Base-by-base conservation (phyloP, 2,329 filamentous ascomycete genomes). In the Didymellaceae sp. region DNA sequence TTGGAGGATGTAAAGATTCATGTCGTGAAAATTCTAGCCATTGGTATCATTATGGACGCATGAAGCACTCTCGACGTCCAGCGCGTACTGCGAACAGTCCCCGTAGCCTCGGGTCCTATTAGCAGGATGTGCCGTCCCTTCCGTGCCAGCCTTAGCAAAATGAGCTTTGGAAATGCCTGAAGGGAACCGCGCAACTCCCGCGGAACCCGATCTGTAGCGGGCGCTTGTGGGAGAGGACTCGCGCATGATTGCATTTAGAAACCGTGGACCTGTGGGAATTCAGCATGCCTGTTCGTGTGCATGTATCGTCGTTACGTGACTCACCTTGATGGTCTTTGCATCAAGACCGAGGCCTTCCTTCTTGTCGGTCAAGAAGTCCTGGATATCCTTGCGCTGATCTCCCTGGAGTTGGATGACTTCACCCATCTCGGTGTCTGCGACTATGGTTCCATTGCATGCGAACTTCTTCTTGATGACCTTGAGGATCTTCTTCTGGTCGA, bases 401-500 rank as follows among this genome's bases (percentile, higher is more conserved):
- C 94, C 94, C 80, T 99, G 94, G 74, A 99, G 89, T 84, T 99
- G 94, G 75, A 99, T 97, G 84, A 97, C 93, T 84, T 97, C 92
- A 76, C 93, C 93, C 90, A 97, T 96, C 80, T 96, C 91, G 68
- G 84, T 85, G 80, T 97, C 93, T 75, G 86, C 86, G 79, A 97
- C 92, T 77, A 97, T 95, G 80, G 92, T 97, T 85, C 94, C 94
- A 97, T 99, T 97, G 90, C 93, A 97, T 78, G 94, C 93, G 74
- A 97, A 97, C 77, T 96, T 94, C 86, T 97, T 97, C 88, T 97
- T 97, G 84, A 97, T 96, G 79, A 96, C 92, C 84, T 97, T 97
- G 73, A 99, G 87, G 77, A 99, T 97, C 83, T 97, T 97, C 87
- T 97, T 97, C 80, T 94, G 91, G 81, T 97, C 93, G 75, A 97